Conservation (phyloP, 2,329 filamentous ascomycete genomes). For the Arthrobotrys musiformis region DNA sequence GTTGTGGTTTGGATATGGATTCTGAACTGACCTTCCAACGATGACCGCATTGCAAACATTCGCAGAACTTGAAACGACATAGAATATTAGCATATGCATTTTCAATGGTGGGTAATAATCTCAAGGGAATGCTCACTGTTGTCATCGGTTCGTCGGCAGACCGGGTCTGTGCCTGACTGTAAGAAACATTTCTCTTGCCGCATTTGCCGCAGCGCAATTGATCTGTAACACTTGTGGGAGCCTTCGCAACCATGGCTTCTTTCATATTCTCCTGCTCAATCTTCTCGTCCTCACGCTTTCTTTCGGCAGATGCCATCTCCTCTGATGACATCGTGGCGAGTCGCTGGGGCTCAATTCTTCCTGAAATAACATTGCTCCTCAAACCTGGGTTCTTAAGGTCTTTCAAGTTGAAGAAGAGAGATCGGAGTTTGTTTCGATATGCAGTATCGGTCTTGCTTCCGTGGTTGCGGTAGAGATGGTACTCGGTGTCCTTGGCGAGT, state of each 20-base stretch:
- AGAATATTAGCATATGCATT: background rate
- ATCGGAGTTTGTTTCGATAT: slow-evolving; percentile 90
- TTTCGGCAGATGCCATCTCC: slow-evolving; percentile 88
- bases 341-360: slow-evolving; percentile 75
- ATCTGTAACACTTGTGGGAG: slow-evolving; percentile 88
- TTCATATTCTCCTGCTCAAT: slow-evolving; percentile 94
- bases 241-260: slow-evolving; percentile 92
- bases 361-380: slow-evolving; percentile 77
- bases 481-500: slow-evolving; percentile 77
- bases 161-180: slow-evolving; percentile 94
- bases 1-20: background rate
- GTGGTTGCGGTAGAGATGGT: slow-evolving; percentile 76
- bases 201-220: slow-evolving; percentile 91
- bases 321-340: slow-evolving; percentile 90
- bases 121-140: slow-evolving; percentile 63
- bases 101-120: background rate
- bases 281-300: slow-evolving; percentile 77
- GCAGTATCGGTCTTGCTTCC: slow-evolving; percentile 75
- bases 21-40: slow-evolving; percentile 73
- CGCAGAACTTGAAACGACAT: slow-evolving; percentile 69
- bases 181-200: slow-evolving; percentile 91
- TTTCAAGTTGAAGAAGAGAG: slow-evolving; percentile 93
- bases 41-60: slow-evolving; percentile 76
- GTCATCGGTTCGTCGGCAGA: slow-evolving; percentile 94
- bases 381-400: slow-evolving; percentile 85